Percentiles rank a stretch among this genome's conserved stretches.
phyloP scores from a whole-genome alignment of 805 yeast species.

The Priceomyces melissophilus region DNA sequence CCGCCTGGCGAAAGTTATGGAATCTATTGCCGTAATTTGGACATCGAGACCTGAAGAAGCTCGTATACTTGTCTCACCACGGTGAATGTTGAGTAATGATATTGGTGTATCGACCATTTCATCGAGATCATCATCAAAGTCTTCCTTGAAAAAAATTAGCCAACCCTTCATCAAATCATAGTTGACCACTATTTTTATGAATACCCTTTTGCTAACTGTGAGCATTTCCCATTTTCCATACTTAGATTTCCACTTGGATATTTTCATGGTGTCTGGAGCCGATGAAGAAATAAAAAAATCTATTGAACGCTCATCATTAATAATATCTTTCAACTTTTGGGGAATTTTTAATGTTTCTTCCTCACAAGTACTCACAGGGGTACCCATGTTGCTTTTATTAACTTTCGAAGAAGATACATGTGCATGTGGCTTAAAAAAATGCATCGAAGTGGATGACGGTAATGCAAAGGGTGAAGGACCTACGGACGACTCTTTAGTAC shows the following conservation, averaged over 20 bases:
- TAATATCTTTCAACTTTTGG: constrained; percentile 30
- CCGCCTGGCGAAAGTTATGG: constrained; percentile 27
- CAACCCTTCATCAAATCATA: constrained; percentile 31
- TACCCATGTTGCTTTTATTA: not conserved
- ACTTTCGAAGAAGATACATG: constrained; percentile 9
- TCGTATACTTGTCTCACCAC: constrained; percentile 20
- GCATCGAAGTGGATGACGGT: constrained; percentile 40
- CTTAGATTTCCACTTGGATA: constrained; percentile 41
- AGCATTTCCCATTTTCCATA: constrained; percentile 46
- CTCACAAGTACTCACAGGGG: constrained; percentile 3
- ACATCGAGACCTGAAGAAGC: constrained; percentile 39
- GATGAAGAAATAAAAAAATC: constrained; percentile 37
- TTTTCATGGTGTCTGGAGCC: constrained; percentile 32
- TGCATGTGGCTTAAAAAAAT: constrained; percentile 34
- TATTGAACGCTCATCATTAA: constrained; percentile 34
- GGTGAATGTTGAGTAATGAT: constrained; percentile 28
- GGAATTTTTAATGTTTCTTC: constrained; percentile 31
- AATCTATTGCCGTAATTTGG: constrained; percentile 29
- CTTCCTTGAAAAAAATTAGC: constrained; percentile 41
- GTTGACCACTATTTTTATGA: constrained; percentile 37
- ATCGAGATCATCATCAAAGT: constrained; percentile 23
- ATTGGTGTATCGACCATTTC: constrained; percentile 36
- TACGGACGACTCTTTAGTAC: constrained; percentile 7
- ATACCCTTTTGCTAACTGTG: constrained; percentile 33
- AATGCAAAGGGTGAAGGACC: constrained; percentile 42